phyloP scores from a whole-genome alignment of 805 yeast genomes.

The Torulaspora indica region DNA sequence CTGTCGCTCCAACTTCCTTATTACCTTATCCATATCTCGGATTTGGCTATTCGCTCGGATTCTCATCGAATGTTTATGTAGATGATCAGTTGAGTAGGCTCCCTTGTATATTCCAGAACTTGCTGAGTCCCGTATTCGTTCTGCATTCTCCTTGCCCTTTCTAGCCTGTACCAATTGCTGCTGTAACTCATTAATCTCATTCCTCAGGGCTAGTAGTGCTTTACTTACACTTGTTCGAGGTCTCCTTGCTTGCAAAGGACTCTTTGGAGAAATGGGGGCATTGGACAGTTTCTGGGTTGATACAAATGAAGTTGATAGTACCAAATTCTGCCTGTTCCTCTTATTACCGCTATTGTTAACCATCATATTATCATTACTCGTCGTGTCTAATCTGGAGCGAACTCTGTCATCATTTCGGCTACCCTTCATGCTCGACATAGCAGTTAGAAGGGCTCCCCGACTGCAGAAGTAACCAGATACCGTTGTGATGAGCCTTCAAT shows the following conservation, averaged over 20 bases:
- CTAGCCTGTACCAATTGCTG: constrained; percentile 21
- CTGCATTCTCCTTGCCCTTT: constrained; percentile 27
- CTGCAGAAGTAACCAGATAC: neutral
- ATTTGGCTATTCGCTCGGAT: constrained; percentile 34
- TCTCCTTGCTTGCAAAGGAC: constrained; percentile 26
- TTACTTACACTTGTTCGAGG: constrained; percentile 26
- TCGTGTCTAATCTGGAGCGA: constrained; percentile 17
- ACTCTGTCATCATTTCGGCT: constrained; percentile 12
- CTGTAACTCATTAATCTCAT: constrained; percentile 25
- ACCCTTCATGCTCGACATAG: constrained; percentile 3
- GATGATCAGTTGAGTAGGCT: constrained; percentile 36
- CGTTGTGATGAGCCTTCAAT: neutral
- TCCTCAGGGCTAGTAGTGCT: constrained; percentile 19
- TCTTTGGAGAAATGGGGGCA: constrained; percentile 27
- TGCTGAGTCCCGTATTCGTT: constrained; percentile 27
- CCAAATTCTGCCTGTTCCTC: constrained; percentile 26
- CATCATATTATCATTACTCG: constrained; percentile 9
- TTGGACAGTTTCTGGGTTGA: constrained; percentile 29
- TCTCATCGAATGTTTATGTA: constrained; percentile 35
- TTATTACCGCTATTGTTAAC: constrained; percentile 8
- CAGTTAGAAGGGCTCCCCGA: neutral
- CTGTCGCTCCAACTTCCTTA: constrained; percentile 29
- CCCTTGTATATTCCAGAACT: constrained; percentile 34
- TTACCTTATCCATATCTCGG: constrained; percentile 30
- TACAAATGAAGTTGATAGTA: constrained; percentile 35